Conservation (phyloP, 192 early-diverging fungal genomes). For the Backusella westeae region DNA sequence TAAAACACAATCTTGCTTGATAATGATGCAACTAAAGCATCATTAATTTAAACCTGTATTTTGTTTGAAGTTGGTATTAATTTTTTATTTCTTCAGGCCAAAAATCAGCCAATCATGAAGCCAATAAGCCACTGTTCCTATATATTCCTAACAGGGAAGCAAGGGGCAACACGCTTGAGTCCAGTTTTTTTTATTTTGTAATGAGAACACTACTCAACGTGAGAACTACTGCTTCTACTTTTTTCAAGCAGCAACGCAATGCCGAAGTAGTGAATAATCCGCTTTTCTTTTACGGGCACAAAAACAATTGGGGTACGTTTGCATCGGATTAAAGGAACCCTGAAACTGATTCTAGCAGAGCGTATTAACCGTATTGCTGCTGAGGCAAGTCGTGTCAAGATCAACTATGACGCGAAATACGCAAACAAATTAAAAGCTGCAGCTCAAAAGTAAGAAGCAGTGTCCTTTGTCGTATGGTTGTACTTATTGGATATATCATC, state of each 20-base stretch:
- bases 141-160: background rate
- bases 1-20: no score
- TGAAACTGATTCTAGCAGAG: background rate
- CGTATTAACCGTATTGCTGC: constrained; percentile 16
- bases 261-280: background rate
- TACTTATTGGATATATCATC: background rate
- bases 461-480: background rate
- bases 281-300: background rate
- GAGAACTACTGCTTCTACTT: background rate
- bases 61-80: no score
- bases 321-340: background rate
- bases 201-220: background rate
- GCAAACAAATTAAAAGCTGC: constrained; percentile 31
- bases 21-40: no score
- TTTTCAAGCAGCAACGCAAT: background rate
- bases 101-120: no score
- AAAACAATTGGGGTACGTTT: constrained; percentile 5
- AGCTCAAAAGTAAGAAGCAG: constrained; percentile 30
- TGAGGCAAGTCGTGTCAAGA: constrained; percentile 14
- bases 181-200: background rate
- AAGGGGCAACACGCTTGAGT: background rate
- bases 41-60: no score
- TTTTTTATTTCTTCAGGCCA: no score
- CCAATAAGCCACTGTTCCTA: background rate
- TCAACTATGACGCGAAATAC: constrained; percentile 36